These are phyloP conservation scores for Podospora didyma DNA, from an alignment of 495 filamentous ascomycete genomes.

Conservation along the genomic window DNA sequence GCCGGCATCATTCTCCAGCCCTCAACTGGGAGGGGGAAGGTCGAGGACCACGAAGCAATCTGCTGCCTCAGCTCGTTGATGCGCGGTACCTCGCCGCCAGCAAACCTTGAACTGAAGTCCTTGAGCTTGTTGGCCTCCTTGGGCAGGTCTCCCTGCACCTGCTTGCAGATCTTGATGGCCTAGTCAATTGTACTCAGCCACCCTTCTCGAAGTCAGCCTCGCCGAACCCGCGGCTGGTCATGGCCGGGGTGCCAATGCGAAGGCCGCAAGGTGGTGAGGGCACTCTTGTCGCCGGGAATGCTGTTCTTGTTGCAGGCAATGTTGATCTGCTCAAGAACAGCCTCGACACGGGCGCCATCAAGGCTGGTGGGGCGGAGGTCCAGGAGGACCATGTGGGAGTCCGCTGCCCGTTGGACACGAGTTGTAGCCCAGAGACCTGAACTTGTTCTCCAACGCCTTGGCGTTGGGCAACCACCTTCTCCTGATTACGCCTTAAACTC, in stretches of 20 bases:
- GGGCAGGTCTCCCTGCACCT: constrained; percentile 76
- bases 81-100: constrained; percentile 68
- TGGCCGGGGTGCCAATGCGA: constrained; percentile 93
- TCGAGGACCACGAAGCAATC: constrained; percentile 80
- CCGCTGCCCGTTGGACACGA: constrained; percentile 94
- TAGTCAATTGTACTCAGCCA: constrained; percentile 86
- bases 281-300: constrained; percentile 96
- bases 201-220: constrained; percentile 88
- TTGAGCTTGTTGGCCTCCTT: constrained; percentile 99
- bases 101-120: constrained; percentile 95
- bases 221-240: constrained; percentile 92
- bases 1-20: constrained; percentile 52
- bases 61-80: constrained; percentile 83
- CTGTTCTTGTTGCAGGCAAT: constrained; percentile 99
- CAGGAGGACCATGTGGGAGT: constrained; percentile 97
- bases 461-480: constrained; percentile 90
- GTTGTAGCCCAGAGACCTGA: constrained; percentile 83
- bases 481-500: constrained; percentile 97
- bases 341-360: constrained; percentile 94
- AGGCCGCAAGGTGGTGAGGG: constrained; percentile 91
- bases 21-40: constrained; percentile 89
- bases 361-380: constrained; percentile 76
- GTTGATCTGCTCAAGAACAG: constrained; percentile 94
- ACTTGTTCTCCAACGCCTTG: constrained; percentile 77
- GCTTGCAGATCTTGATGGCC: constrained; percentile 75